Evolutionary conservation across 2,329 filamentous ascomycete species (phyloP).

Genomic region (Microdochium nivale): DNA sequence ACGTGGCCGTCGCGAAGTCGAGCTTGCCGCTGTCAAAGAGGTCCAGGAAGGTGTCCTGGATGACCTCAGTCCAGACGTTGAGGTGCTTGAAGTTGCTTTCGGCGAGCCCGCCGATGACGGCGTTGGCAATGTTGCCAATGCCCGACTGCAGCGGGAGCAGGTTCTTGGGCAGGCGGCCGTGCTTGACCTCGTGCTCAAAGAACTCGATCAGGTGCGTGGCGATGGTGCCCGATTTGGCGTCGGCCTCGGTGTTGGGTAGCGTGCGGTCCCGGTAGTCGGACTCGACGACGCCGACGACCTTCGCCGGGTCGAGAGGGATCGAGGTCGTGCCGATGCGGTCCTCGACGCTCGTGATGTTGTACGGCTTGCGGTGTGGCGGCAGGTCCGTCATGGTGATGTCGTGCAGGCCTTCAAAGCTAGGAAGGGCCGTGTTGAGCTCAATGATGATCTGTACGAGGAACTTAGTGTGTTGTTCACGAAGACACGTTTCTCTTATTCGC

Average conservation of each 20-base stretch:
- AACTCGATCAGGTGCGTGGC: conserved; percentile 72
- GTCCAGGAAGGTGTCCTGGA: conserved; percentile 88
- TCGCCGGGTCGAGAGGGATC: conserved; percentile 77
- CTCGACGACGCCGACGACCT: conserved; percentile 77
- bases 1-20: conserved; percentile 84
- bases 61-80: conserved; percentile 88
- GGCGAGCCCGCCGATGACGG: conserved; percentile 75
- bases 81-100: conserved; percentile 79
- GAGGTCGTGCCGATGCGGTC: conserved; percentile 78
- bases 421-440: conserved; percentile 81
- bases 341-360: conserved; percentile 76
- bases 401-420: conserved; percentile 80
- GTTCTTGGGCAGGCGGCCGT: conserved; percentile 67
- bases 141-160: conserved; percentile 78
- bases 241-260: conserved; percentile 65
- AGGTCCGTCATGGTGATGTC: conserved; percentile 87
- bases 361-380: conserved; percentile 73
- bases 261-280: conserved; percentile 75
- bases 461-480: neutral
- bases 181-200: conserved; percentile 75
- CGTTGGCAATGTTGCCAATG: conserved; percentile 90
- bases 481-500: neutral
- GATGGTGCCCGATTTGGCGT: conserved; percentile 64
- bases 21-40: conserved; percentile 83
- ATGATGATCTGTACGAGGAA: conserved; percentile 57